phyloP scores from a whole-genome alignment of 208 protist genomes.

The Crithidia expoeki region DNA sequence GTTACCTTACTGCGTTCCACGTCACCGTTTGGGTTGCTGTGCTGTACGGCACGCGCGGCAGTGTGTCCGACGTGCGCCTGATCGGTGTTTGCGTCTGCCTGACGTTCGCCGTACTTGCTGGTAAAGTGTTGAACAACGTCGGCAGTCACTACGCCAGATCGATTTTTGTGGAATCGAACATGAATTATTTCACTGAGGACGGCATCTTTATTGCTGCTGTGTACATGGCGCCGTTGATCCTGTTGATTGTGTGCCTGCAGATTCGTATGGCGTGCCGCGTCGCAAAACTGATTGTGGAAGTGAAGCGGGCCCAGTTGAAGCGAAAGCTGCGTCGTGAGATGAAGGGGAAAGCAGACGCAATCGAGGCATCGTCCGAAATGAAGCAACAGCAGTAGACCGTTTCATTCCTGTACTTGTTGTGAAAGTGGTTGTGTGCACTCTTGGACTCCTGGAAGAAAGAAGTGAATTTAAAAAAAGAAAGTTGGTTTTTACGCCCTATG shows the following conservation, averaged over 20 bases:
- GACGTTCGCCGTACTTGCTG: slow-evolving; percentile 36
- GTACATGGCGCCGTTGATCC: slow-evolving; percentile 64
- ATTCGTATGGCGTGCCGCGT: slow-evolving; percentile 34
- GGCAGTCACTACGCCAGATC: slow-evolving; percentile 32
- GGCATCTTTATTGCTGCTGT: slow-evolving; percentile 67
- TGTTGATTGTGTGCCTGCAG: slow-evolving; percentile 43
- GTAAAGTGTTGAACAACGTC: slow-evolving; percentile 40
- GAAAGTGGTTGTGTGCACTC: too few relatives aligned
- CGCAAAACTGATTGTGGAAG: slow-evolving; percentile 39
- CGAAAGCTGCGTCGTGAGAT: slow-evolving; percentile 12
- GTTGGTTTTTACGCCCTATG: too few relatives aligned
- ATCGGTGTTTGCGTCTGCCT: slow-evolving; percentile 42
- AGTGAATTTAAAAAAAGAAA: too few relatives aligned
- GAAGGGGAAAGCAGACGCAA: background rate
- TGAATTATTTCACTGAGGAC: slow-evolving; percentile 82
- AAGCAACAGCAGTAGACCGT: slow-evolving; percentile 32
- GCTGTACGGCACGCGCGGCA: slow-evolving; percentile 27
- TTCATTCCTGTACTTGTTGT: too few relatives aligned
- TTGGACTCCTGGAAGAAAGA: too few relatives aligned
- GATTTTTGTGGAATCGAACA: slow-evolving; percentile 49
- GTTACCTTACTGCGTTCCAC: slow-evolving; percentile 65
- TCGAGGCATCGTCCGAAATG: background rate
- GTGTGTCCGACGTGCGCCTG: slow-evolving; percentile 49
- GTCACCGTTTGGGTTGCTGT: slow-evolving; percentile 32
- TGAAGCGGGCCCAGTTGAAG: slow-evolving; percentile 26